These are phyloP conservation scores for Macrophomina phaseolina DNA, from an alignment of 2,329 filamentous ascomycete species.

Conservation along the genomic window DNA sequence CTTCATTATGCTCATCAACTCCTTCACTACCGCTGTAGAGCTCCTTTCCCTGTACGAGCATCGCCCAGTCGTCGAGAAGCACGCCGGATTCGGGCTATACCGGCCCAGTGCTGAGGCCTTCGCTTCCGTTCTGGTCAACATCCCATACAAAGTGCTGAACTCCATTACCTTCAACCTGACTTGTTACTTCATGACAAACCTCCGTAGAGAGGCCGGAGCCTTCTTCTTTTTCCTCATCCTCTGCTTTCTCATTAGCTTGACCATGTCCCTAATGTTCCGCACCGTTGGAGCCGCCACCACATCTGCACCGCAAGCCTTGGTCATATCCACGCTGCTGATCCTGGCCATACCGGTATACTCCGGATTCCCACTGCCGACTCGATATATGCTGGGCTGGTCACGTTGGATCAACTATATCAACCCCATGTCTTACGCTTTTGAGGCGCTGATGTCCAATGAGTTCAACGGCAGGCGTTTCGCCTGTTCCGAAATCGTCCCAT, in stretches of 20 bases:
- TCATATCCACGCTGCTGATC: constrained; percentile 63
- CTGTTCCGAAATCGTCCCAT: constrained; percentile 57
- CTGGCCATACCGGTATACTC: constrained; percentile 49
- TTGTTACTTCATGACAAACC: constrained; percentile 83
- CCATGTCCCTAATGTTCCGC: constrained; percentile 84
- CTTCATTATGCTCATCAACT: constrained; percentile 67
- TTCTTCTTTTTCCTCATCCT: constrained; percentile 86
- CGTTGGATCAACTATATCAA: constrained; percentile 60
- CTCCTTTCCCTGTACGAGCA: background rate
- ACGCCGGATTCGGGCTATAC: constrained; percentile 81
- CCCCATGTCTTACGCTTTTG: constrained; percentile 27
- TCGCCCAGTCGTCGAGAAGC: constrained; percentile 60
- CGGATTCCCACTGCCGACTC: constrained; percentile 62
- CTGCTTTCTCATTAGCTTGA: constrained; percentile 70
- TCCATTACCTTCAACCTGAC: constrained; percentile 64
- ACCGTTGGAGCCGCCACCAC: constrained; percentile 41
- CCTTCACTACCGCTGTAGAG: constrained; percentile 42
- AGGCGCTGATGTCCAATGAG: constrained; percentile 28
- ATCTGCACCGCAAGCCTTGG: constrained; percentile 70
- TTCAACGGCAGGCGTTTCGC: constrained; percentile 45
- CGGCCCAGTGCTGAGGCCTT: constrained; percentile 77
- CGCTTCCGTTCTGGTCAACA: constrained; percentile 69
- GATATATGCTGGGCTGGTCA: constrained; percentile 60
- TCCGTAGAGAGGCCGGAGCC: constrained; percentile 70
- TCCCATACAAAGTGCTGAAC: constrained; percentile 63